A percentile compares a stretch with the other conserved stretches of the same genome.
phyloP scores from a whole-genome alignment of 345 rosid species.

The Aquilaria malaccensis region DNA sequence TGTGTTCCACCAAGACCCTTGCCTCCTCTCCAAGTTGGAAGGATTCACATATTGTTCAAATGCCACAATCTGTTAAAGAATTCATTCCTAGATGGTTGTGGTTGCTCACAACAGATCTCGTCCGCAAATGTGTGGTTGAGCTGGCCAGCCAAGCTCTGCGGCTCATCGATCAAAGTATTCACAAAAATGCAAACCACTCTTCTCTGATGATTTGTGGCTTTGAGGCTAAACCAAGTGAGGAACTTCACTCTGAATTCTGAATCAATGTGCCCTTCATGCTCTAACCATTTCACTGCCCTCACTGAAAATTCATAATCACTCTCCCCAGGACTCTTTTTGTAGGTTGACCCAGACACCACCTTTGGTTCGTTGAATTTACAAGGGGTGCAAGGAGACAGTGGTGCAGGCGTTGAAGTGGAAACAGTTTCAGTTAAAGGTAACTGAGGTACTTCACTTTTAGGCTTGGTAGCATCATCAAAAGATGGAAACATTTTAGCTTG shows the following conservation, averaged over 20 bases:
- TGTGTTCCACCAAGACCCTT: too few relatives aligned
- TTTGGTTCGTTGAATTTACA: slow-evolving; percentile 23
- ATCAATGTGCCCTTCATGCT: slow-evolving; percentile 36
- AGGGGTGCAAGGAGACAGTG: slow-evolving; percentile 39
- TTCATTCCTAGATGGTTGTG: slow-evolving; percentile 18
- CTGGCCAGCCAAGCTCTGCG: slow-evolving; percentile 44
- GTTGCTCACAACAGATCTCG: slow-evolving; percentile 29
- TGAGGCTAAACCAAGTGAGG: slow-evolving; percentile 62
- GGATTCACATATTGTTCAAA: neutral
- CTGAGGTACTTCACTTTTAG: slow-evolving; percentile 13
- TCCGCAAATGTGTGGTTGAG: slow-evolving; percentile 39
- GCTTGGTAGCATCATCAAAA: slow-evolving; percentile 6
- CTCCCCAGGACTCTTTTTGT: slow-evolving; percentile 32
- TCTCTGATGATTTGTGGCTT: slow-evolving; percentile 46
- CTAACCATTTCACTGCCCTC: slow-evolving; percentile 42
- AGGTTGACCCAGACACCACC: slow-evolving; percentile 13
- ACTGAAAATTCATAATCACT: slow-evolving; percentile 38
- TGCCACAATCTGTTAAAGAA: slow-evolving; percentile 28
- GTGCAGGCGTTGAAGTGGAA: slow-evolving; percentile 12
- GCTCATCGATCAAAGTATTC: slow-evolving; percentile 40
- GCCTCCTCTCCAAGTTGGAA: too few relatives aligned
- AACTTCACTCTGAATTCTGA: slow-evolving; percentile 49
- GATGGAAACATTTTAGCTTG: slow-evolving; percentile 11
- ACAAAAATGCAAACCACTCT: slow-evolving; percentile 48
- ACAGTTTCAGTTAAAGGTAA: slow-evolving; percentile 8